These are phyloP conservation scores for Fusarium anguioides DNA, from an alignment of 2,329 filamentous ascomycete species.

Conservation along the genomic window DNA sequence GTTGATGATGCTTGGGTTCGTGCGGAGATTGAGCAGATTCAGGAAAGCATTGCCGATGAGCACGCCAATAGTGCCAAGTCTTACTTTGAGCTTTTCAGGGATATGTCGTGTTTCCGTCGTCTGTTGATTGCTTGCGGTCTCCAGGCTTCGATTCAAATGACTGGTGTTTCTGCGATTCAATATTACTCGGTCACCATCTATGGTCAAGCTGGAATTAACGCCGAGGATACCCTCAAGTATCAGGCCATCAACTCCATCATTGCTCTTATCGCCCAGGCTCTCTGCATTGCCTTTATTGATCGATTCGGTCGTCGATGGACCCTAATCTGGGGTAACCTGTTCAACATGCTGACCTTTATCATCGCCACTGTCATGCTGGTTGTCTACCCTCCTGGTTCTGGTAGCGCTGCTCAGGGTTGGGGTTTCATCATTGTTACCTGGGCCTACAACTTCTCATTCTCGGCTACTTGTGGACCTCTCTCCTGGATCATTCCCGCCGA, in stretches of 20 bases:
- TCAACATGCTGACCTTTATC: conserved; percentile 78
- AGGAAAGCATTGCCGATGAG: conserved; percentile 71
- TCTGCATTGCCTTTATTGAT: conserved; percentile 77
- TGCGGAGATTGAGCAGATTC: conserved; percentile 78
- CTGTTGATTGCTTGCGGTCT: conserved; percentile 76
- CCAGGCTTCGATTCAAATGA: conserved; percentile 81
- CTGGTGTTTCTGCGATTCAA: conserved; percentile 78
- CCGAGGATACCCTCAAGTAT: conserved; percentile 75
- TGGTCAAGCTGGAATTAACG: conserved; percentile 73
- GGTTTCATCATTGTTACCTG: conserved; percentile 80
- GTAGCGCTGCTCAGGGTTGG: conserved; percentile 68
- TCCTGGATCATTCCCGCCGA: conserved; percentile 72
- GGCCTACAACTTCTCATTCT: conserved; percentile 84
- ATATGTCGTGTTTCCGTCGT: conserved; percentile 73
- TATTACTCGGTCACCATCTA: conserved; percentile 79
- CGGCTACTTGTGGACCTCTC: conserved; percentile 75
- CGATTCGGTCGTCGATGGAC: conserved; percentile 76
- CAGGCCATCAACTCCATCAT: conserved; percentile 80
- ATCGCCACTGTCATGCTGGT: conserved; percentile 67
- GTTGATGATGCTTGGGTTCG: conserved; percentile 74
- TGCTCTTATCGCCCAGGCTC: conserved; percentile 74
- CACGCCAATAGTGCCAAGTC: conserved; percentile 77
- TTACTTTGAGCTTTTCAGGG: conserved; percentile 74
- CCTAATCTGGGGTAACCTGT: conserved; percentile 76
- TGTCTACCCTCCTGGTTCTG: conserved; percentile 65